These are phyloP conservation scores for Agrocybe chaxingu DNA, from an alignment of 768 basidiomycete genomes.

Conservation along the genomic window DNA sequence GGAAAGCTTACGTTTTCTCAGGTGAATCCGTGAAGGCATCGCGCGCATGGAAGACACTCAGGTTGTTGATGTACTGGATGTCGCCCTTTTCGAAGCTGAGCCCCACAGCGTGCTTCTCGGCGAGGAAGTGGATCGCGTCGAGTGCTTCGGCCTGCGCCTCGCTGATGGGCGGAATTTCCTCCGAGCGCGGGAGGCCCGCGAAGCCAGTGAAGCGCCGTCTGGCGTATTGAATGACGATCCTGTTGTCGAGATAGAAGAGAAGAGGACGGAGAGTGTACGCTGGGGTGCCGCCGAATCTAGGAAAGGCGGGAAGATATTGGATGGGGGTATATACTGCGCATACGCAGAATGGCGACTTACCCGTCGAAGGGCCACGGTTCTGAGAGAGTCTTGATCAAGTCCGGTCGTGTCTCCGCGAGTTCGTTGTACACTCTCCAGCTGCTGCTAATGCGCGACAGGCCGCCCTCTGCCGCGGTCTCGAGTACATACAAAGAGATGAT, in stretches of 20 bases:
- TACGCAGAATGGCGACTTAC: conserved; percentile 14
- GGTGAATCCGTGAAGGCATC: conserved; percentile 39
- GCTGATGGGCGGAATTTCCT: conserved; percentile 40
- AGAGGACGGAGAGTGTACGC: conserved; percentile 35
- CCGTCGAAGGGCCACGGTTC: conserved; percentile 43
- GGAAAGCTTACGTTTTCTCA: conserved; percentile 32
- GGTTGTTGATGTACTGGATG: conserved; percentile 47
- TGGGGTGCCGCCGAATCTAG: conserved; percentile 35
- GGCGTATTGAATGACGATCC: conserved; percentile 43
- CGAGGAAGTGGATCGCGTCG: conserved; percentile 42
- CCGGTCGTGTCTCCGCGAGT: conserved; percentile 42
- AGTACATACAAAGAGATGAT: conserved; percentile 42
- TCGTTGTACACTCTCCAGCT: conserved; percentile 45
- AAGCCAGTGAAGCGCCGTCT: conserved; percentile 43
- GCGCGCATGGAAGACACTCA: conserved; percentile 43
- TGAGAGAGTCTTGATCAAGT: conserved; percentile 37
- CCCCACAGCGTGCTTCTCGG: conserved; percentile 38
- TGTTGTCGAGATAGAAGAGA: conserved; percentile 35
- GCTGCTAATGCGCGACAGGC: conserved; percentile 42
- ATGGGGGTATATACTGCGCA: not conserved
- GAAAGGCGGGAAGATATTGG: not conserved
- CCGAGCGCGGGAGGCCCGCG: conserved; percentile 28
- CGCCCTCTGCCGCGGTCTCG: conserved; percentile 39
- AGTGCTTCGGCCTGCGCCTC: conserved; percentile 50
- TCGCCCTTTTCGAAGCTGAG: conserved; percentile 48